A percentile compares a stretch with the other conserved stretches of the same genome.
Evolutionary conservation across 2,329 filamentous ascomycete genomes (phyloP).

Genomic region (Aurifilum marmelostoma): DNA sequence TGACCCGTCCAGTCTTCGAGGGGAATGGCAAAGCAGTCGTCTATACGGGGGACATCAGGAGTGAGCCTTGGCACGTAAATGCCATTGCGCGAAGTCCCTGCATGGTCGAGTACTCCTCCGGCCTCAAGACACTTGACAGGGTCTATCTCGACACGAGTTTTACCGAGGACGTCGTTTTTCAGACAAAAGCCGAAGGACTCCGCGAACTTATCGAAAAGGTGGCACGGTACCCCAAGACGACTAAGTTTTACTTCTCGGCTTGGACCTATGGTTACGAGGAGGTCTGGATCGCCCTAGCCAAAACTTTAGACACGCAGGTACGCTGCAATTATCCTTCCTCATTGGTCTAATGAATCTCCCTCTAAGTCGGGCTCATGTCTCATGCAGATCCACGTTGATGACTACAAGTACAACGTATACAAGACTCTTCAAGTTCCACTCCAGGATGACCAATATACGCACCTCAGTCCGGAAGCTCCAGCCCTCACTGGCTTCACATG

Average conservation of each 20-base stretch:
- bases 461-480: slow-evolving; percentile 62
- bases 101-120: slow-evolving; percentile 72
- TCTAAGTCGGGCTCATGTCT: not conserved
- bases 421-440: slow-evolving; percentile 57
- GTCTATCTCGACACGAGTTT: slow-evolving; percentile 93
- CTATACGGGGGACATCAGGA: slow-evolving; percentile 87
- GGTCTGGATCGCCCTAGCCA: slow-evolving; percentile 82
- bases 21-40: slow-evolving; percentile 71
- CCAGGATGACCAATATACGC: slow-evolving; percentile 45
- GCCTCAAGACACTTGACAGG: slow-evolving; percentile 70
- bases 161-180: slow-evolving; percentile 49
- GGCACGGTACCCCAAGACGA: slow-evolving; percentile 68
- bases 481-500: slow-evolving; percentile 73
- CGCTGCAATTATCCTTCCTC: slow-evolving; percentile 2
- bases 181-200: slow-evolving; percentile 74
- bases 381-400: slow-evolving; percentile 74
- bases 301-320: slow-evolving; percentile 67
- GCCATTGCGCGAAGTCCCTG: slow-evolving; percentile 70
- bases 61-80: slow-evolving; percentile 86
- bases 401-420: slow-evolving; percentile 78
- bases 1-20: slow-evolving; percentile 65
- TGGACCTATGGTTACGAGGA: slow-evolving; percentile 90
- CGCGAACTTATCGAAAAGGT: slow-evolving; percentile 73
- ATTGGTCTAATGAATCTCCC: not conserved
- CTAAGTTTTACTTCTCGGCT: slow-evolving; percentile 80